phyloP scores from a whole-genome alignment of 805 yeast species.

The Brettanomyces anomalus region DNA sequence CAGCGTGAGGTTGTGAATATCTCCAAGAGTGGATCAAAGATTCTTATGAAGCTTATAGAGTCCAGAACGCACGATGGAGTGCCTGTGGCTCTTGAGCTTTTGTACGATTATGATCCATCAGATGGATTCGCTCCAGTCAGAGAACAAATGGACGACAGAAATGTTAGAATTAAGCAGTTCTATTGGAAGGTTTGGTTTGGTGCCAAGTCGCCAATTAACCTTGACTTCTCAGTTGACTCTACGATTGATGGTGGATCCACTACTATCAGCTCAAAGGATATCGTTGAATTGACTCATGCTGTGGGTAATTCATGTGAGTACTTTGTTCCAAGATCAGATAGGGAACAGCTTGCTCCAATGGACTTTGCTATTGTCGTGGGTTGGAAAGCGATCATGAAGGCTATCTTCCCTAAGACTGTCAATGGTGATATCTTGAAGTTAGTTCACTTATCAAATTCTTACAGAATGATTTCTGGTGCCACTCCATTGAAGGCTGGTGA shows the following conservation, averaged over 20 bases:
- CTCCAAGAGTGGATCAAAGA: slow-evolving; percentile 40
- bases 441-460: slow-evolving; percentile 93
- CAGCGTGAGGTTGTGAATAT: slow-evolving; percentile 58
- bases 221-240: slow-evolving; percentile 62
- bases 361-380: slow-evolving; percentile 98
- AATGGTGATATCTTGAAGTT: slow-evolving; percentile 93
- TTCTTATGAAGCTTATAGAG: slow-evolving; percentile 73
- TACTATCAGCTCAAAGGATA: slow-evolving; percentile 63
- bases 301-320: slow-evolving; percentile 97
- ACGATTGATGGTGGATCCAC: slow-evolving; percentile 63
- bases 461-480: slow-evolving; percentile 88
- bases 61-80: slow-evolving; percentile 73
- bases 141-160: slow-evolving; percentile 86
- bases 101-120: slow-evolving; percentile 69
- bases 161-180: slow-evolving; percentile 86
- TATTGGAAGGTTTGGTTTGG: slow-evolving; percentile 99
- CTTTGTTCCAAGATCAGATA: slow-evolving; percentile 80
- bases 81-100: slow-evolving; percentile 68
- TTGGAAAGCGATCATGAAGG: slow-evolving; percentile 96
- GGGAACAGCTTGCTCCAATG: slow-evolving; percentile 90
- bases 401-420: slow-evolving; percentile 93
- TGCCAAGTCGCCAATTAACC: slow-evolving; percentile 44
- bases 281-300: slow-evolving; percentile 91
- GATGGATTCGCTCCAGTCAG: slow-evolving; percentile 95
- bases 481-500: slow-evolving; percentile 85